Percentiles rank a stretch among this genome's conserved stretches.
Evolutionary conservation across 352 stramenopile genomes (phyloP).

Genomic region (Phytophthora pini): DNA sequence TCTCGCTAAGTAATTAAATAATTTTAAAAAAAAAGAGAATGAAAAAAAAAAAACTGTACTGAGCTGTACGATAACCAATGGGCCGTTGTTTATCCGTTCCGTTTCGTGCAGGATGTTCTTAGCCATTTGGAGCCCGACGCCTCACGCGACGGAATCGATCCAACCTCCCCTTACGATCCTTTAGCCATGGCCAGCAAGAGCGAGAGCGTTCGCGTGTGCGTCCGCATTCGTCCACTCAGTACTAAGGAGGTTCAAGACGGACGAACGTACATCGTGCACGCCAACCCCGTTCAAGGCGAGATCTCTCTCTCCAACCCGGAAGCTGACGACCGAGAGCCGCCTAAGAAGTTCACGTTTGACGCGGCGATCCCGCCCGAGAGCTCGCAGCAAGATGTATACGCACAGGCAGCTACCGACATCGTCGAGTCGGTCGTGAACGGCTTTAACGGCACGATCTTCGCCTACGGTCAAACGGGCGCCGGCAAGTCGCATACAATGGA

Average conservation of each 20-base stretch:
- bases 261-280: conserved; percentile 79
- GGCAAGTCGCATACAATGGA: conserved; percentile 94
- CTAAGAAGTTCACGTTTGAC: conserved; percentile 97
- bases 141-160: conserved; percentile 22
- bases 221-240: conserved; percentile 93
- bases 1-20: too few relatives aligned
- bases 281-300: conserved; percentile 75
- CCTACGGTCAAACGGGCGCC: conserved; percentile 92
- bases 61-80: too few relatives aligned
- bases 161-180: not conserved
- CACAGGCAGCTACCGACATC: conserved; percentile 89
- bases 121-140: conserved; percentile 4
- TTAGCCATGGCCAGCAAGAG: conserved; percentile 39
- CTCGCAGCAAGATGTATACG: conserved; percentile 93
- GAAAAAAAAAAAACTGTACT: too few relatives aligned
- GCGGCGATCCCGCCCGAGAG: conserved; percentile 88
- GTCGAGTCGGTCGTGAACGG: conserved; percentile 94
- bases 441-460: conserved; percentile 97
- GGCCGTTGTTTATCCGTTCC: conserved; percentile 14
- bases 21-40: too few relatives aligned
- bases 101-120: conserved; percentile 7
- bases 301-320: conserved; percentile 91
- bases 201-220: conserved; percentile 94
- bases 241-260: conserved; percentile 93
- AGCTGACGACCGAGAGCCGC: conserved; percentile 71